Base-by-base conservation (phyloP, 1,284 basidiomycete species). In the Wallemia mellicola region DNA sequence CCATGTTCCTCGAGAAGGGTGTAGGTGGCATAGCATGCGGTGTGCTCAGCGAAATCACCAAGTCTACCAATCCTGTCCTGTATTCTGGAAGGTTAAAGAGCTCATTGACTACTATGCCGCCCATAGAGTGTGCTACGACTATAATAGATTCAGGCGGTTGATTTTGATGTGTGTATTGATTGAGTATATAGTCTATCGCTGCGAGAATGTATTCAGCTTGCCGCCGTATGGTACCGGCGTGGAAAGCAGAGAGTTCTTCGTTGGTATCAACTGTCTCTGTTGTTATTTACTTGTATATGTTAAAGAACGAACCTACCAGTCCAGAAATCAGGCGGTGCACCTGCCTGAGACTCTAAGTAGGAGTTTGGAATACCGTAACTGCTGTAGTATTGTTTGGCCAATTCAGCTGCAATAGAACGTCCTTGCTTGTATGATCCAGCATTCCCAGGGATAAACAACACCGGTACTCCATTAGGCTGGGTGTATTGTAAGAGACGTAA, bases 391-490 rank as follows among this genome's bases (percentile, higher is more conserved):
- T 92, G 86, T 60, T 82, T 73, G 0, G 83, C 74, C 1, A 86
- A 83, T 15, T 87, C 89, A 1, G 86, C 88, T 1, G 91, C 92
- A 64, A 98, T 86, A 19, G 88, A 95, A 61, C 94, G 80, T 24
- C 87, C 83, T 74, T 98, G 94, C 62, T 81, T 82, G 58, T 85
- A 92, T 1, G 86, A 91, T 1, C 94, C 94, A 14, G 94, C 91
- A 67, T 96, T 96, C 1, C 94, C 94, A 1, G 94, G 94, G 24
- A 98, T 82, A 71, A 98, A 99, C 27, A 99, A 74, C 11, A 92
- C 86, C 3, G 94, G 92, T 15, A 75, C 67, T 54, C 86, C 80
- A 54, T 68, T 67, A 9, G 75, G 72, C 77, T 77, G 62, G 9
- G 60, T 66, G n/a, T n/a, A n/a, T n/a, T n/a, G n/a, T n/a, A n/a